phyloP scores from a whole-genome alignment of 345 rosid genomes.

The Salix purpurea region DNA sequence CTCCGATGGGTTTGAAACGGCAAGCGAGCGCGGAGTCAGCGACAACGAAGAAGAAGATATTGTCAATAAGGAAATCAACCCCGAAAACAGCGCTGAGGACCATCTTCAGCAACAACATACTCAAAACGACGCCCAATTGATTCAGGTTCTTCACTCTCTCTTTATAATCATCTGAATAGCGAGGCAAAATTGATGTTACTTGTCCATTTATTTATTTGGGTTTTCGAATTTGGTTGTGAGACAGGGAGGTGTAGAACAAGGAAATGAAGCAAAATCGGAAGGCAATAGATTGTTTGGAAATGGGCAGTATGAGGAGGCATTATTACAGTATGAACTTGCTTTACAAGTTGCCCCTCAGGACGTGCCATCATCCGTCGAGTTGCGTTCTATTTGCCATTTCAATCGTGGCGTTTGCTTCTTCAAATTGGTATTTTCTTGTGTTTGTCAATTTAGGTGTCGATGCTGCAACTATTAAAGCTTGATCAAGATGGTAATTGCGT shows the following conservation, averaged over 20 bases:
- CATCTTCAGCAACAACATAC: constrained; percentile 5
- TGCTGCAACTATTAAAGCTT: not conserved
- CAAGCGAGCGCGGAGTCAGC: constrained; percentile 69
- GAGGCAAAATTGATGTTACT: not conserved
- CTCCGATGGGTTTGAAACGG: constrained; percentile 88
- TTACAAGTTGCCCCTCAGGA: constrained; percentile 42
- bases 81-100: constrained; percentile 8
- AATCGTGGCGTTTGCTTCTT: constrained; percentile 75
- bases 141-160: constrained; percentile 29
- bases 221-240: constrained; percentile 2
- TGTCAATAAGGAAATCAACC: constrained; percentile 4
- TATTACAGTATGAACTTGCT: constrained; percentile 59
- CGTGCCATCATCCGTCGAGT: constrained; percentile 38
- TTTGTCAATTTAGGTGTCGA: not conserved
- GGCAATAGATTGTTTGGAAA: constrained; percentile 68
- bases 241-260: constrained; percentile 54
- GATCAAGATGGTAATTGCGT: not conserved
- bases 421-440: constrained; percentile 49
- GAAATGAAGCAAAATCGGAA: constrained; percentile 67
- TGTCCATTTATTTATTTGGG: not conserved
- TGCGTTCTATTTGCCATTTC: constrained; percentile 72
- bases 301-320: constrained; percentile 74
- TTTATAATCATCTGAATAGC: not conserved
- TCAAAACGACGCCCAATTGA: constrained; percentile 28
- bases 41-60: constrained; percentile 34